Conservation (phyloP, 805 yeast species). For the Nakazawaea ernobii region DNA sequence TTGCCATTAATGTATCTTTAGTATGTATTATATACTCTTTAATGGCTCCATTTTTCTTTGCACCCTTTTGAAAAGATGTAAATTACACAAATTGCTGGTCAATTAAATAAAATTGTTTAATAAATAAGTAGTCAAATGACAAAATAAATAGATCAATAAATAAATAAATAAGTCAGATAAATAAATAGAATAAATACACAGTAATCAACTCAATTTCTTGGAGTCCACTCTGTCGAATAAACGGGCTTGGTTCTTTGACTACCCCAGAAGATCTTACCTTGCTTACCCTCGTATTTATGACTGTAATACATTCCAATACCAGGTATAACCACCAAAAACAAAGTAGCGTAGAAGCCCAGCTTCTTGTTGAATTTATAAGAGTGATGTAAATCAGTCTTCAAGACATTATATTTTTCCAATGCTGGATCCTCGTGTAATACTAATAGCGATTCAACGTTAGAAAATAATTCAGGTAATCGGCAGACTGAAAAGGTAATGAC, state of each 20-base stretch:
- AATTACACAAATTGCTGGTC: too few relatives aligned
- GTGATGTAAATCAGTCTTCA: background rate
- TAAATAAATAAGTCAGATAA: background rate
- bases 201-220: background rate
- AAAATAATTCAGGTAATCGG: background rate
- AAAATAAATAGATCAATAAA: conserved; percentile 8
- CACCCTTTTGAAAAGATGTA: too few relatives aligned
- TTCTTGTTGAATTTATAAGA: conserved; percentile 6
- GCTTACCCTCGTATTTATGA: conserved; percentile 7
- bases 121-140: background rate
- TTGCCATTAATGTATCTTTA: too few relatives aligned
- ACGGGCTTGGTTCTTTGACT: conserved; percentile 1
- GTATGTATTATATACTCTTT: too few relatives aligned
- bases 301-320: conserved; percentile 3
- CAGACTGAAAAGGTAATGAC: background rate
- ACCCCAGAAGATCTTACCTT: background rate
- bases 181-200: background rate
- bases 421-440: conserved; percentile 9
- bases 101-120: background rate
- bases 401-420: conserved; percentile 1
- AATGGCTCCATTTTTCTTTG: too few relatives aligned
- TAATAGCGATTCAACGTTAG: background rate
- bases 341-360: conserved; percentile 4
- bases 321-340: conserved; percentile 7
- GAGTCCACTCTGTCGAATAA: background rate